phyloP scores from a whole-genome alignment of 129 eudicot species.

The Flaveria brownii region DNA sequence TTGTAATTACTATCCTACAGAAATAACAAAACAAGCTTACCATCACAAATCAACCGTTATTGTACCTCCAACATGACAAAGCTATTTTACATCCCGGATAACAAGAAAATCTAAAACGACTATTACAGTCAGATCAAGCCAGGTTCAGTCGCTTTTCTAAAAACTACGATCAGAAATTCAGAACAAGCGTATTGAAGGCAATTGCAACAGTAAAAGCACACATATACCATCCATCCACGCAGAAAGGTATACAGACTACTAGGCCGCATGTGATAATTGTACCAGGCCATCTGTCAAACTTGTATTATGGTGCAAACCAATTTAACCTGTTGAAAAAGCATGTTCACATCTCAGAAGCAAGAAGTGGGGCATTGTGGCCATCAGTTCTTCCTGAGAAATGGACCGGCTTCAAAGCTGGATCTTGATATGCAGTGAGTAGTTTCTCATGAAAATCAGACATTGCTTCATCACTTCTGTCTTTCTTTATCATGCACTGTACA shows the following conservation, averaged over 20 bases:
- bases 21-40: constrained; percentile 13
- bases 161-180: constrained; percentile 13
- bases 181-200: not conserved
- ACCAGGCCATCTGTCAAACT: constrained; percentile 20
- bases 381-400: constrained; percentile 43
- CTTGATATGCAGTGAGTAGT: constrained; percentile 74
- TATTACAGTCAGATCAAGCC: constrained; percentile 8
- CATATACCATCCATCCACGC: constrained; percentile 23
- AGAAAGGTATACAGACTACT: constrained; percentile 20
- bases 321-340: constrained; percentile 22
- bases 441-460: constrained; percentile 59
- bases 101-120: constrained; percentile 16
- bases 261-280: constrained; percentile 6
- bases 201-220: constrained; percentile 15
- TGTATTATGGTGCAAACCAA: not conserved
- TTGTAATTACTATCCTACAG: constrained; percentile 6
- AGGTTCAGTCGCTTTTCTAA: not conserved
- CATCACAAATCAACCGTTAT: constrained; percentile 10
- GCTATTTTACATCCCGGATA: constrained; percentile 27
- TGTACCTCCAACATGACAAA: constrained; percentile 23
- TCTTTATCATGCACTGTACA: constrained; percentile 79
- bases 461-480: constrained; percentile 64
- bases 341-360: constrained; percentile 40
- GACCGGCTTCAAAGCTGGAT: constrained; percentile 67
- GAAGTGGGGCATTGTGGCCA: constrained; percentile 65